A percentile compares a stretch with the other conserved stretches of the same genome.
phyloP scores from a whole-genome alignment of 164 flowering plant species.

The Macadamia integrifolia region DNA sequence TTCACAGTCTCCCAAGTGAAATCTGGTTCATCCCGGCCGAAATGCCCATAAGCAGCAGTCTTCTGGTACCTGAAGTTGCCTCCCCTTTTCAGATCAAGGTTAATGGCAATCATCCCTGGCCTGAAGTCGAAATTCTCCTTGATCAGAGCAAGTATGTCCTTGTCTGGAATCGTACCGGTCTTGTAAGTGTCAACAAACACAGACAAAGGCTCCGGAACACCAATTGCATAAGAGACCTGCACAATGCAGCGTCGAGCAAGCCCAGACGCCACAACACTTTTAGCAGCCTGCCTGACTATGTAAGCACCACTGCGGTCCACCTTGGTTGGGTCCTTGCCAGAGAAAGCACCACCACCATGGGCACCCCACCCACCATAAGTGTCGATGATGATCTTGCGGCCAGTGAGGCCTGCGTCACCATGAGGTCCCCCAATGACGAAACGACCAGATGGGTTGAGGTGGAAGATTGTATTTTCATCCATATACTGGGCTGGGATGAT shows the following conservation, averaged over 20 bases:
- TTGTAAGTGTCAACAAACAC: slow-evolving; percentile 55
- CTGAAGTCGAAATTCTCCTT: slow-evolving; percentile 65
- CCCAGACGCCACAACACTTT: slow-evolving; percentile 61
- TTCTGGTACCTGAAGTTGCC: slow-evolving; percentile 62
- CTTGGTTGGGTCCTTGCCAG: slow-evolving; percentile 66
- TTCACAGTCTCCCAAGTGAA: slow-evolving; percentile 51
- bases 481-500: slow-evolving; percentile 54
- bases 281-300: slow-evolving; percentile 68
- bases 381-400: slow-evolving; percentile 60
- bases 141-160: slow-evolving; percentile 46
- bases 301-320: slow-evolving; percentile 63
- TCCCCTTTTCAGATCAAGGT: slow-evolving; percentile 60
- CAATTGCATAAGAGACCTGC: slow-evolving; percentile 68
- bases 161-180: slow-evolving; percentile 58
- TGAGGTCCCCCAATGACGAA: slow-evolving; percentile 69
- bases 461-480: slow-evolving; percentile 68
- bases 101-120: slow-evolving; percentile 61
- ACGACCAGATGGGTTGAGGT: slow-evolving; percentile 65
- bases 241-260: slow-evolving; percentile 64
- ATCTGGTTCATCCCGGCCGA: slow-evolving; percentile 45
- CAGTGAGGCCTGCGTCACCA: slow-evolving; percentile 71
- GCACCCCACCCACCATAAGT: slow-evolving; percentile 74
- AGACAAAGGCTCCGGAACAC: slow-evolving; percentile 63
- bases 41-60: slow-evolving; percentile 61
- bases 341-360: slow-evolving; percentile 64